Percentiles rank a stretch among this genome's conserved stretches.
Evolutionary conservation across 768 basidiomycete genomes (phyloP).

Genomic region (Cyclocybe cylindracea): DNA sequence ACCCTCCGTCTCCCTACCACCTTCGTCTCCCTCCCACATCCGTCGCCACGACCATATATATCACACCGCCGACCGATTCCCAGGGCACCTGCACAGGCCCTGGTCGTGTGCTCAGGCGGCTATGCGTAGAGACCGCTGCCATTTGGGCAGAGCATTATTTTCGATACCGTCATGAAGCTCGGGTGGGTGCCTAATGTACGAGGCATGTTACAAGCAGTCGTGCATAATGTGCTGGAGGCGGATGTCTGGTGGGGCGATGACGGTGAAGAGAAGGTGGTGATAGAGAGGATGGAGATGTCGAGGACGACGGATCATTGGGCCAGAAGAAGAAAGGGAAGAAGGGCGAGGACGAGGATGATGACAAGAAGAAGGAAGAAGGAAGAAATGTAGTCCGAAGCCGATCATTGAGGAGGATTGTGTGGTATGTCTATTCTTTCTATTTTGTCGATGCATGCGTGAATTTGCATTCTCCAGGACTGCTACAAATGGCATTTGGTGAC

Average conservation of each 20-base stretch:
- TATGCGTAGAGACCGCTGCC: slow-evolving; percentile 88
- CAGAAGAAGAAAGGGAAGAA: slow-evolving; percentile 16
- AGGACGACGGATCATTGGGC: slow-evolving; percentile 15
- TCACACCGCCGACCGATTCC: slow-evolving; percentile 92
- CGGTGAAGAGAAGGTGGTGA: slow-evolving; percentile 29
- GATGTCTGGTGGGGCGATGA: slow-evolving; percentile 52
- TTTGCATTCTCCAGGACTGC: slow-evolving; percentile 56
- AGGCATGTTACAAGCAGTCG: slow-evolving; percentile 71
- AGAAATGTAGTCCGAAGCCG: slow-evolving; percentile 56
- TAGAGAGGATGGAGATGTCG: slow-evolving; percentile 19
- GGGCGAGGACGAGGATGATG: slow-evolving; percentile 8
- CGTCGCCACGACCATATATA: slow-evolving; percentile 70
- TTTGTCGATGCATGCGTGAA: background rate
- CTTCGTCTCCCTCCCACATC: slow-evolving; percentile 23
- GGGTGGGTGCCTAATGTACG: slow-evolving; percentile 80
- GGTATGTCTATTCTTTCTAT: slow-evolving; percentile 32
- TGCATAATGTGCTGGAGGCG: slow-evolving; percentile 58
- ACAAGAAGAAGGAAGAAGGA: slow-evolving; percentile 28
- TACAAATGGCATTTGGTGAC: slow-evolving; percentile 70
- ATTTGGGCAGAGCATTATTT: slow-evolving; percentile 87
- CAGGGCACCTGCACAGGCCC: slow-evolving; percentile 76
- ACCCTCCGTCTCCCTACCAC: slow-evolving; percentile 8
- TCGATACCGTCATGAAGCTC: slow-evolving; percentile 82
- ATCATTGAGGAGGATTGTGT: slow-evolving; percentile 65
- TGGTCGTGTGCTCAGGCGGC: slow-evolving; percentile 83